These are phyloP conservation scores for Nakazawaea ishiwadae DNA, from an alignment of 805 yeast genomes.

Conservation along the genomic window DNA sequence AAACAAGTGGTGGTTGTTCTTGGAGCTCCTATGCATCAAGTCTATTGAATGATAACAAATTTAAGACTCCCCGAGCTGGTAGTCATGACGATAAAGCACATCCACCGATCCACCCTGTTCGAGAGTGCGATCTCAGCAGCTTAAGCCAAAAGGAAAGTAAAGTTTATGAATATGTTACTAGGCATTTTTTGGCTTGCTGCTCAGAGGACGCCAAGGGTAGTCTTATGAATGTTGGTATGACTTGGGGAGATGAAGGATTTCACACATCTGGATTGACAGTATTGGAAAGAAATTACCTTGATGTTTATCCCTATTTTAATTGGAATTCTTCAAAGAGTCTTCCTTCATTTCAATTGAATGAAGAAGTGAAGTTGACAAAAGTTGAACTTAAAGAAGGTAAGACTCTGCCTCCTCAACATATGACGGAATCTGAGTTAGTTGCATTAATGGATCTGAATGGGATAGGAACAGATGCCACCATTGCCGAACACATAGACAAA, in stretches of 20 bases:
- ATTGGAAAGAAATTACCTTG: conserved; percentile 68
- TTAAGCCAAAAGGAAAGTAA: conserved; percentile 46
- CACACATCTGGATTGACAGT: conserved; percentile 72
- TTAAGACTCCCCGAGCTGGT: conserved; percentile 72
- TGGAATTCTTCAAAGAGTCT: conserved; percentile 70
- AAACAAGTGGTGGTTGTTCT: conserved; percentile 38
- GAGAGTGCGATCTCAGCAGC: conserved; percentile 30
- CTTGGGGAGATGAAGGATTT: conserved; percentile 80
- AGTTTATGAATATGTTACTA: conserved; percentile 81
- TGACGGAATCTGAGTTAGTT: conserved; percentile 91
- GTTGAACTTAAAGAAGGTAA: conserved; percentile 67
- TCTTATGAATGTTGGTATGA: conserved; percentile 52
- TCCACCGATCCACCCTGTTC: conserved; percentile 95
- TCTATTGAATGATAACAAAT: conserved; percentile 39
- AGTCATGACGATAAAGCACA: conserved; percentile 90
- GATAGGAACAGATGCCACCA: conserved; percentile 98
- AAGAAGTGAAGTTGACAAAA: conserved; percentile 46
- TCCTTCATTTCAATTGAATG: conserved; percentile 60
- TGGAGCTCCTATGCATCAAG: conserved; percentile 74
- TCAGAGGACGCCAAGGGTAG: conserved; percentile 86
- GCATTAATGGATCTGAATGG: conserved; percentile 95
- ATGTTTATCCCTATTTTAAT: conserved; percentile 69
- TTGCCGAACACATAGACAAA: conserved; percentile 94
- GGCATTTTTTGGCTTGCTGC: conserved; percentile 88
- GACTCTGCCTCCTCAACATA: conserved; percentile 74